phyloP scores from a whole-genome alignment of 306 rosid species.

The Lablab purpureus region DNA sequence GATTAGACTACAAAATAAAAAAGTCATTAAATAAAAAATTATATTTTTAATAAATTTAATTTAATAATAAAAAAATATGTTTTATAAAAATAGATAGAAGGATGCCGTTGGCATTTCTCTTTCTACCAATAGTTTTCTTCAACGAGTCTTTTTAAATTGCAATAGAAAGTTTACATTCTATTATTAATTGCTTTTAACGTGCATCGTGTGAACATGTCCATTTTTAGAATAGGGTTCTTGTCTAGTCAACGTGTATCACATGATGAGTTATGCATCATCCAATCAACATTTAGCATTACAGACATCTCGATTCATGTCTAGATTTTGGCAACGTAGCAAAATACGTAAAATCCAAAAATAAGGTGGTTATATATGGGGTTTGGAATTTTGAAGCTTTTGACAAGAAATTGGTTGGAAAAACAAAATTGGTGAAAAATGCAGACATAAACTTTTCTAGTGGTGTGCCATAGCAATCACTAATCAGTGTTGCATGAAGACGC shows the following conservation, averaged over 20 bases:
- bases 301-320: background rate
- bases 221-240: background rate
- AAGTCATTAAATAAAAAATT: too few species aligned
- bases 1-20: too few species aligned
- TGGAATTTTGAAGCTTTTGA: background rate
- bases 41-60: too few species aligned
- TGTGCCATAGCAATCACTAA: background rate
- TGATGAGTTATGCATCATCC: background rate
- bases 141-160: too few species aligned
- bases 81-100: too few species aligned
- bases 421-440: background rate
- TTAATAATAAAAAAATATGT: too few species aligned
- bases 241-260: background rate
- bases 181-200: background rate
- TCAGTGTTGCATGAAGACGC: background rate
- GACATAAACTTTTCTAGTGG: background rate
- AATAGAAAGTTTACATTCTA: background rate
- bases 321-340: too few species aligned
- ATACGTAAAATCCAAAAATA: background rate
- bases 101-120: too few species aligned
- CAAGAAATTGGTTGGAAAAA: background rate
- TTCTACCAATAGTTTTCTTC: too few species aligned
- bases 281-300: background rate
- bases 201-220: background rate
- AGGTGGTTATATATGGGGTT: background rate